phyloP scores from a whole-genome alignment of 2,329 filamentous ascomycete genomes.

The Monosporascus sp. region DNA sequence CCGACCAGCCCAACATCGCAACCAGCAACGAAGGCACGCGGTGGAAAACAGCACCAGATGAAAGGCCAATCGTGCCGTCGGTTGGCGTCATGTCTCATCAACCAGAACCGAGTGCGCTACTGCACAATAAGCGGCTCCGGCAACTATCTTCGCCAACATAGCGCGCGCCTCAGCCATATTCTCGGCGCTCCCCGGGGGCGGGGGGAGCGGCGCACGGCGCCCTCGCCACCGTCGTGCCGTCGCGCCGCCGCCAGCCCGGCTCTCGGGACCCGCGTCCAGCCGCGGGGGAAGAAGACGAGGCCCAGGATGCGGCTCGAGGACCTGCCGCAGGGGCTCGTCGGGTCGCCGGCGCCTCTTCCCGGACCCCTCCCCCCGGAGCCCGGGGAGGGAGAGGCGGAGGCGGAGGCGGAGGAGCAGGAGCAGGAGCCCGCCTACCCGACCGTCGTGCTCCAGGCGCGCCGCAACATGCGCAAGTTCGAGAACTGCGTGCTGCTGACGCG shows the following conservation, averaged over 20 bases:
- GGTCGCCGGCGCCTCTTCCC: background rate
- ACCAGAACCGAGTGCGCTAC: background rate
- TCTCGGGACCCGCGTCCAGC: conserved; percentile 10
- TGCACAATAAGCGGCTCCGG: background rate
- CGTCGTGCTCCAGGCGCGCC: conserved; percentile 80
- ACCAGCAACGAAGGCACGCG: too few species aligned
- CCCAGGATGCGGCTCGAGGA: conserved; percentile 51
- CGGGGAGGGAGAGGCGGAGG: conserved; percentile 13
- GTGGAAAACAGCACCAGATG: background rate
- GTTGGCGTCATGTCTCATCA: background rate
- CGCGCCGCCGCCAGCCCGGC: background rate
- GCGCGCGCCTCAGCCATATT: too few species aligned
- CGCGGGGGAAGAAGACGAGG: conserved; percentile 50
- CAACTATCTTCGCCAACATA: too few species aligned
- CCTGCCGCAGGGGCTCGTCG: conserved; percentile 46
- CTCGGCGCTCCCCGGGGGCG: too few species aligned
- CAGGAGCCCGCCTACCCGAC: conserved; percentile 65
- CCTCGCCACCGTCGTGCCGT: too few species aligned
- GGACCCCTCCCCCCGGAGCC: too few species aligned
- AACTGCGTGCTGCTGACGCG: conserved; percentile 89
- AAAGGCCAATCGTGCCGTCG: background rate
- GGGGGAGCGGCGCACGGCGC: too few species aligned
- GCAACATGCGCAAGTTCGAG: conserved; percentile 84
- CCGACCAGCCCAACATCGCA: too few species aligned
- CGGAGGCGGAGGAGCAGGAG: conserved; percentile 26